Conservation (phyloP, 192 early-diverging fungal species). For the Podila verticillata region DNA sequence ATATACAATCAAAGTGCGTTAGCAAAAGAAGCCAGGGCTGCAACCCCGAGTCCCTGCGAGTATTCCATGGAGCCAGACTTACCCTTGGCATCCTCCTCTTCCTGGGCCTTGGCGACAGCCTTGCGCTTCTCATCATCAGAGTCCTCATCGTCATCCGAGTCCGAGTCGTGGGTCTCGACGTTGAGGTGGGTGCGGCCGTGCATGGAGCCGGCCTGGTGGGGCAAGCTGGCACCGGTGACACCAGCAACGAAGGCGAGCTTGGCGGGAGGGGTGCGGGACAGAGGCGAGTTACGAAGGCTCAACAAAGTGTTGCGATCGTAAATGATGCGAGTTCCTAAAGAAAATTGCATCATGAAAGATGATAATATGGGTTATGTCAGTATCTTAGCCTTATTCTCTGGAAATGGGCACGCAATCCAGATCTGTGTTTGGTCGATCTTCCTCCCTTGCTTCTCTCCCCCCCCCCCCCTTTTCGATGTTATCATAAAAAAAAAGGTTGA, state of each 20-base stretch:
- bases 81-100: slow-evolving; percentile 51
- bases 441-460: no score
- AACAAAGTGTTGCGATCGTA: slow-evolving; percentile 71
- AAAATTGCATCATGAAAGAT: not conserved
- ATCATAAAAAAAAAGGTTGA: no score
- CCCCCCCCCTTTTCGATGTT: no score
- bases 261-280: slow-evolving; percentile 67
- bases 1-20: not conserved
- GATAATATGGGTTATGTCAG: not conserved
- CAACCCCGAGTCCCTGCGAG: not conserved
- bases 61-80: not conserved
- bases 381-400: not conserved
- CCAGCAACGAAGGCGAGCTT: slow-evolving; percentile 69
- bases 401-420: no score
- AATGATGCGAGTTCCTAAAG: slow-evolving; percentile 68
- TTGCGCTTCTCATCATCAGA: slow-evolving; percentile 57
- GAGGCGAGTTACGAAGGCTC: slow-evolving; percentile 67
- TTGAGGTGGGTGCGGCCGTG: slow-evolving; percentile 44
- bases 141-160: slow-evolving; percentile 31
- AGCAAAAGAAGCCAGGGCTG: slow-evolving; percentile 1
- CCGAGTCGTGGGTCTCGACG: slow-evolving; percentile 50
- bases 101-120: slow-evolving; percentile 51
- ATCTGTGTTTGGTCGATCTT: no score
- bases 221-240: slow-evolving; percentile 59
- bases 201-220: slow-evolving; percentile 39